Base-by-base conservation (phyloP, 495 filamentous ascomycete species). In the Daldinia bambusicola region DNA sequence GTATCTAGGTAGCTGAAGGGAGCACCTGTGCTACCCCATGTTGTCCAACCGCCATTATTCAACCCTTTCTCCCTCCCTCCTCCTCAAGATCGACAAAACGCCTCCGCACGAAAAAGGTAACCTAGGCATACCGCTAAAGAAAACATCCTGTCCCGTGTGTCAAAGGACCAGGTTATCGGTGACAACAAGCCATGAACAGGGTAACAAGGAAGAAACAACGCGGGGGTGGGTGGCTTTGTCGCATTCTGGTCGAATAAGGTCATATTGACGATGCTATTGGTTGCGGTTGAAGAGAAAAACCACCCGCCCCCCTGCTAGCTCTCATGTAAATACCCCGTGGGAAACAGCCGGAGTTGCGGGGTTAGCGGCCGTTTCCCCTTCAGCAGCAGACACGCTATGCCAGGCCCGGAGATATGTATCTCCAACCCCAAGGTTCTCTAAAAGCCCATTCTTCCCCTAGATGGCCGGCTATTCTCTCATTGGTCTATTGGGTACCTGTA, bases 261-360 rank as follows among this genome's bases (percentile, higher is more conserved):
- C 43, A 32, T 13, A 48, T 57, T 9, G 8, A 1, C 10, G 10
- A 61, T 38, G 38, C 16, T 16, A 68, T 67, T 69, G 60, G 65
- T 48, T 66, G 51, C 56, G 61, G 70, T 68, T 72, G 55, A 71
- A 52, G 22, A 70, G 38, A 26, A 52, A 63, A 10, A 26, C 26
- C 26, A 26, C 26, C 26, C 26, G 26, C 26, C 26, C 61, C 69
- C 69, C 59, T 67, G 55, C 68, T 66, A 71, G 62, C 68, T 41
- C 57, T 56, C 40, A 26, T 26, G 26, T 43, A 16, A 56, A 45
- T 31, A 56, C 36, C 58, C 63, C 62, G n/a, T 50, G 50, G 45
- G 48, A 53, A 22, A 66, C 53, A 32, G 53, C 56, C 50, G 62
- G 57, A 70, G 51, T 40, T 48, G 67, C 67, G 67, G 67, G 67